Conservation (phyloP, 306 rosid genomes). For the Pterocarpus santalinus region DNA sequence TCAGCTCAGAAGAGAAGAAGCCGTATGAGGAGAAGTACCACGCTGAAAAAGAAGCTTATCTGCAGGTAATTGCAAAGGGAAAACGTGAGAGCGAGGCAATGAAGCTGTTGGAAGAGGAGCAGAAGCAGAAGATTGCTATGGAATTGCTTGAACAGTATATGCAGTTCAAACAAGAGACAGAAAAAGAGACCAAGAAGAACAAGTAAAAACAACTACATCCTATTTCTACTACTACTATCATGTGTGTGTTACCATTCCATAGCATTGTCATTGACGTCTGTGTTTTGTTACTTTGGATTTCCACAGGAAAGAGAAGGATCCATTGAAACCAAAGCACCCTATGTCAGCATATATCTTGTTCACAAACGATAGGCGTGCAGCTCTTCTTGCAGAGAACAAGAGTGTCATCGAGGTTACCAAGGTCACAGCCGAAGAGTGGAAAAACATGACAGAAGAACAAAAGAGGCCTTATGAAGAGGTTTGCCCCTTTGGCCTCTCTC, state of each 20-base stretch:
- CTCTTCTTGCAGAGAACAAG: conserved; percentile 70
- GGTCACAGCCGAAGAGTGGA: conserved; percentile 91
- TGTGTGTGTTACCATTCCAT: background rate
- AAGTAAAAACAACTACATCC: conserved; percentile 48
- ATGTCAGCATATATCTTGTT: conserved; percentile 81
- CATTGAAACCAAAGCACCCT: conserved; percentile 94
- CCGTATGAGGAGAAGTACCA: conserved; percentile 88
- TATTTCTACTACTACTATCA: background rate
- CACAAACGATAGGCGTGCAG: conserved; percentile 77
- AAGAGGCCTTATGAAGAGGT: conserved; percentile 89
- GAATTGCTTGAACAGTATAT: conserved; percentile 90
- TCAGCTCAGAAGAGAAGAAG: conserved; percentile 77
- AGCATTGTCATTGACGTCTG: conserved; percentile 2
- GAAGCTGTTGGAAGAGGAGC: conserved; percentile 85
- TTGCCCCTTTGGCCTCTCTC: too few relatives aligned
- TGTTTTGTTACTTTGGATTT: background rate
- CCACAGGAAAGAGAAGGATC: conserved; percentile 89
- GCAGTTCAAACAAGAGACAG: conserved; percentile 80
- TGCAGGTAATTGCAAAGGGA: conserved; percentile 69
- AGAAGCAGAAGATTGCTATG: conserved; percentile 90
- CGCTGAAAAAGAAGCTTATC: conserved; percentile 76
- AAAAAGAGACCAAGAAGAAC: conserved; percentile 69
- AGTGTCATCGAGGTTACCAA: conserved; percentile 70
- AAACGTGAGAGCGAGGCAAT: conserved; percentile 92
- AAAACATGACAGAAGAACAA: conserved; percentile 73